Conservation (phyloP, 108 stramenopile genomes). For the Bacterosira constricta region DNA sequence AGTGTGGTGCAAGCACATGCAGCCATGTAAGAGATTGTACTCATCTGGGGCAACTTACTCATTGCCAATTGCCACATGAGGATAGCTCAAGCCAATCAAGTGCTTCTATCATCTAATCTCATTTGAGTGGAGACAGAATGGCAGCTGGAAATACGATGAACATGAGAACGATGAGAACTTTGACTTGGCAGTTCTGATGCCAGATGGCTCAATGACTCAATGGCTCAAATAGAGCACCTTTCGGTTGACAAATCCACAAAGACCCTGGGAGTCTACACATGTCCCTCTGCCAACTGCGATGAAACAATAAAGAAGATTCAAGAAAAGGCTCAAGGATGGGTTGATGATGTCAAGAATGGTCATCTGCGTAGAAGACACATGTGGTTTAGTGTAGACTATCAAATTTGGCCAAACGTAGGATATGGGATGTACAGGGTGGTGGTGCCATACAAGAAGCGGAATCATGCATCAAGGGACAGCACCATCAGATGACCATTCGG, state of each 20-base stretch:
- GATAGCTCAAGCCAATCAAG: background rate
- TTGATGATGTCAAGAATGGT: background rate
- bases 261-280: background rate
- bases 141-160: no score
- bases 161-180: no score
- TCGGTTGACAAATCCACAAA: background rate
- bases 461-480: background rate
- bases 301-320: background rate
- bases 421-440: background rate
- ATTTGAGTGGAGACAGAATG: background rate
- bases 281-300: background rate
- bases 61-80: background rate
- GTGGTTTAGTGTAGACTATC: background rate
- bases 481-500: background rate
- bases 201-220: background rate
- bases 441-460: background rate
- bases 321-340: background rate
- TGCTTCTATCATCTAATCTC: background rate
- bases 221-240: background rate
- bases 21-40: background rate
- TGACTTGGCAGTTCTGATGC: no score
- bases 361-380: background rate
- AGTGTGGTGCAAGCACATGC: background rate
- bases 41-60: background rate
- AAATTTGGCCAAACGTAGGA: background rate